Evolutionary conservation across 75 land plant species (phyloP).

Genomic region (Larix kaempferi): DNA sequence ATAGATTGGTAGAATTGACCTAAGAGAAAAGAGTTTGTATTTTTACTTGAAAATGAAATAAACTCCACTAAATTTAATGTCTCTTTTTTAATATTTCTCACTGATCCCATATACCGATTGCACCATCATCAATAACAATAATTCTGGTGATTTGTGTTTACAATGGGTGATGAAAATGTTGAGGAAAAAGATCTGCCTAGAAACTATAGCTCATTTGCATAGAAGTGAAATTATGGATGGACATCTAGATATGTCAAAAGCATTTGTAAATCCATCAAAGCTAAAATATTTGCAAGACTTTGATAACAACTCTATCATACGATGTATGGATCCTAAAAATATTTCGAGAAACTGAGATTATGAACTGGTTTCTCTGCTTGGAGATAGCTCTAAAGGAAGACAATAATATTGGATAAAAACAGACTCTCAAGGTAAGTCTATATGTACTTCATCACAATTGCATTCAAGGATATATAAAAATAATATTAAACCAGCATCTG

Average conservation of each 20-base stretch:
- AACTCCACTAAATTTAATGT: too few species aligned
- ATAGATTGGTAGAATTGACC: too few species aligned
- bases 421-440: too few species aligned
- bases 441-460: too few species aligned
- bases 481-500: too few species aligned
- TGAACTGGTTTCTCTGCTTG: neutral
- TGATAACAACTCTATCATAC: neutral
- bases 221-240: neutral
- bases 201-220: neutral
- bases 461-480: too few species aligned
- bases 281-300: neutral
- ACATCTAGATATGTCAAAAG: neutral
- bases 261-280: neutral
- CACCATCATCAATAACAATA: too few species aligned
- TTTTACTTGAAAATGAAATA: too few species aligned
- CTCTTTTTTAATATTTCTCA: too few species aligned
- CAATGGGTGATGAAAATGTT: slow-evolving; percentile 5
- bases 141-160: too few species aligned
- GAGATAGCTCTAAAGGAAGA: neutral
- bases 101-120: too few species aligned
- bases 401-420: slow-evolving; percentile 5
- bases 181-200: slow-evolving; percentile 3
- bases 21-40: too few species aligned
- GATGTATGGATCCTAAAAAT: neutral
- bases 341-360: neutral